Evolutionary conservation across 1,284 basidiomycete species (phyloP), one percentile per base, ranked within the genome.

Genomic region (Porodaedalea pini): DNA sequence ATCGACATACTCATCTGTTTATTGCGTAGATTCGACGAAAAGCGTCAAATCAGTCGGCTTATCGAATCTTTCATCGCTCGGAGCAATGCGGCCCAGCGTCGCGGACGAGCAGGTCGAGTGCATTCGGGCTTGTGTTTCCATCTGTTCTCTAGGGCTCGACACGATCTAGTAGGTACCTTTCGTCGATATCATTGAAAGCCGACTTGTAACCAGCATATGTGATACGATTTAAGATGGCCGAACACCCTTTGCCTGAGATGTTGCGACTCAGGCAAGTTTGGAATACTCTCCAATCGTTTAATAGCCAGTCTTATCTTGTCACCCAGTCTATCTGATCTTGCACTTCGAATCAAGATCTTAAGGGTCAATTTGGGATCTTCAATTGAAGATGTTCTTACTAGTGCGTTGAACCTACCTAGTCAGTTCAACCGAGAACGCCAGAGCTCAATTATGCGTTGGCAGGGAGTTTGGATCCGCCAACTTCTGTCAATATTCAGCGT

Each of bases 331-430:
- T 95, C 96, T 57, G 94, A 98, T 69, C 81, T 99, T 17, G 93
- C 94, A 0, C 77, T 99, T 49, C 88, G 94, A 51, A 98, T 96
- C 74, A 99, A 99, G 75, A 96, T 98, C 60, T 91, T 99, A 83
- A 94, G 92, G 66, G 78, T 97, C 44, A 89, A 91, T 64, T 74
- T 98, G 43, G 96, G 95, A 11, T 74, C 78, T 6, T 87, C 90
- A 0, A 94, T 99, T 57, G 94, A 97, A 69, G 92, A 97, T 60
- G 93, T 94, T 0, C 78, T 99, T 0, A 83, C 86, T 34, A 82
- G 82, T 60, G 95, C 96, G 1, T 74, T 99, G 21, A 25, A 17
- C 29, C 27, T 21, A 11, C 25, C 4, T 27, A 27, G 10, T 36
- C 4, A 21, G 15, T 32, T 54, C 4, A 21, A 11, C 21, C n/a